Evolutionary conservation across 1,139 yeast species (phyloP).

Genomic region (Hansenula lynferdii): DNA sequence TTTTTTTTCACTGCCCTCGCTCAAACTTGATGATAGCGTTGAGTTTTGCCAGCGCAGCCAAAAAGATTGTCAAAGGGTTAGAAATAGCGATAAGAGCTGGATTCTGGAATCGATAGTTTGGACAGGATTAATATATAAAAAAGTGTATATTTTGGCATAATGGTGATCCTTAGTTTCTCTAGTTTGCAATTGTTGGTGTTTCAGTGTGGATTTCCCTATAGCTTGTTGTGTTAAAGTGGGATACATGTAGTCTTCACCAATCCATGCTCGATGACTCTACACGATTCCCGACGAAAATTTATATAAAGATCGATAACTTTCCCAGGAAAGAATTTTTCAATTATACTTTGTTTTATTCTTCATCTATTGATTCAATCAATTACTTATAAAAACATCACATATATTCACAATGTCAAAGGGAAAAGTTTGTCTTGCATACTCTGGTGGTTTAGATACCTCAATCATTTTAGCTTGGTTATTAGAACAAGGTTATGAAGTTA

Average conservation of each 20-base stretch:
- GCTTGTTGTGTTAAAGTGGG: no score
- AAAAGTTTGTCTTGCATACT: conserved; percentile 97
- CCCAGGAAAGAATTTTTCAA: background rate
- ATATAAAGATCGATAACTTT: background rate
- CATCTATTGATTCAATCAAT: background rate
- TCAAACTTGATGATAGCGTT: background rate
- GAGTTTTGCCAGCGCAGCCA: background rate
- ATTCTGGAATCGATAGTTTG: background rate
- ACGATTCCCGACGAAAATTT: no score
- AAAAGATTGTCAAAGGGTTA: background rate
- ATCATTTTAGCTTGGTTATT: conserved; percentile 96
- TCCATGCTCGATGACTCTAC: no score
- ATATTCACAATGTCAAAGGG: conserved; percentile 73
- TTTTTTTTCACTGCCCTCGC: background rate
- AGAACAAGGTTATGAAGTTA: conserved; percentile 96
- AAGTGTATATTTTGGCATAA: no score
- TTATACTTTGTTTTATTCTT: background rate
- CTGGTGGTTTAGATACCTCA: conserved; percentile 98
- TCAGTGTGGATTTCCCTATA: no score
- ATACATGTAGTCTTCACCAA: no score
- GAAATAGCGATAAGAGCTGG: background rate
- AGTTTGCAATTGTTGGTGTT: no score
- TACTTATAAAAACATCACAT: background rate
- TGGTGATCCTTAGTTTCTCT: no score
- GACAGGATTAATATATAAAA: no score